Evolutionary conservation across 441 rosid species (phyloP).

Genomic region (Euphorbia corollata): DNA sequence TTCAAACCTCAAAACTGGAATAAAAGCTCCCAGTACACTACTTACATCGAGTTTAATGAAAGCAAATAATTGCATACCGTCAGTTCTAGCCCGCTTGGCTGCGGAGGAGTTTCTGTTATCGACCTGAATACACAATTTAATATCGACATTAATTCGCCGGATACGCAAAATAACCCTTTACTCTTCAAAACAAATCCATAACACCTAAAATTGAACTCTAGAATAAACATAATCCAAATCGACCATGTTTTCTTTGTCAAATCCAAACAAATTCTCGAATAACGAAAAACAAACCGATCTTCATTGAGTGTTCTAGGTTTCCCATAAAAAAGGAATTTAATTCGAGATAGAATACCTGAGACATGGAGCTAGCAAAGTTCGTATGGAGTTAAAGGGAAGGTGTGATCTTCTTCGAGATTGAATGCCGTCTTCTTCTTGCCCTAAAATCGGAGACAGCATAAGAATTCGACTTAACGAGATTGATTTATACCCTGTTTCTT

Average conservation of each 20-base stretch:
- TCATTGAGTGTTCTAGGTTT: conserved; percentile 3
- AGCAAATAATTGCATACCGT: conserved; percentile 41
- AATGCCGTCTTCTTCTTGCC: too few species aligned
- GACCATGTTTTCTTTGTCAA: neutral
- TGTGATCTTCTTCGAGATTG: too few species aligned
- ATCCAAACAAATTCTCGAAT: neutral
- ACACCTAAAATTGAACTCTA: neutral
- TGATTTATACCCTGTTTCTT: too few species aligned
- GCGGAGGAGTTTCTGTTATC: conserved; percentile 93
- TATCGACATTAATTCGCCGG: neutral
- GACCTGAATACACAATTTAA: conserved; percentile 36
- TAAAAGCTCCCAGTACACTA: neutral
- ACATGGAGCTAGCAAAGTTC: too few species aligned
- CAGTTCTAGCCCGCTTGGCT: conserved; percentile 93
- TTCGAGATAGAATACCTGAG: too few species aligned
- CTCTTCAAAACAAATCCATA: neutral
- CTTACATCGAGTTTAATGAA: neutral
- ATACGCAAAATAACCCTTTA: neutral
- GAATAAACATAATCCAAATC: neutral
- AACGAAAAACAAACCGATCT: neutral
- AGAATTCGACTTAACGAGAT: too few species aligned
- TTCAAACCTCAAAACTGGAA: neutral
- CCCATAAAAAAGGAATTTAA: neutral
- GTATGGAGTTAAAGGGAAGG: too few species aligned
- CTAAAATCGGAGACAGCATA: too few species aligned